Evolutionary conservation across 129 eudicot genomes (phyloP).

Genomic region (Arctium minus): DNA sequence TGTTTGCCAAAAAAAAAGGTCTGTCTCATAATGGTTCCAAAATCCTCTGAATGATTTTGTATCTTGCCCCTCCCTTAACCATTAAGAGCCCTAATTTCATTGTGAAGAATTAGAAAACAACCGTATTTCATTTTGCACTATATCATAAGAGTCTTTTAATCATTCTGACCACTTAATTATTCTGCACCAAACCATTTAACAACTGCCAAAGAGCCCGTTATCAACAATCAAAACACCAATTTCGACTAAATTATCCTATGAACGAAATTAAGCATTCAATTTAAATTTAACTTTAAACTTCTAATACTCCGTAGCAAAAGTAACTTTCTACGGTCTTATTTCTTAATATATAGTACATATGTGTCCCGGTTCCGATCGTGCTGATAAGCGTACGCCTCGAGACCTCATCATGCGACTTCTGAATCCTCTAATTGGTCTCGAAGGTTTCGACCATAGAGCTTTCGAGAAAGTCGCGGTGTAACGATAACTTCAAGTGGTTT

Average conservation of each 20-base stretch:
- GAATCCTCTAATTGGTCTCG: not conserved
- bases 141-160: no score
- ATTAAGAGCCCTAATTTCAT: no score
- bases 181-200: no score
- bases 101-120: no score
- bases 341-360: not conserved
- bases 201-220: no score
- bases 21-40: no score
- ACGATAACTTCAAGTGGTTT: slow-evolving; percentile 22
- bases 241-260: not conserved
- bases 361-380: not conserved
- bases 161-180: no score
- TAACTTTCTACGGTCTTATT: not conserved
- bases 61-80: no score
- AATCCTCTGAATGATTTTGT: no score
- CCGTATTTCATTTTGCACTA: no score
- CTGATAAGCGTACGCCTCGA: not conserved
- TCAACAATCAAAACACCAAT: not conserved
- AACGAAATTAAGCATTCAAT: not conserved
- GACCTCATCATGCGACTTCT: not conserved
- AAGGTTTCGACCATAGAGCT: slow-evolving; percentile 7
- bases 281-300: not conserved
- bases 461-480: slow-evolving; percentile 12
- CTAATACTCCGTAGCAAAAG: not conserved
- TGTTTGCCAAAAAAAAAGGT: no score